Conservation (phyloP, 2,329 filamentous ascomycete genomes). For the Gnomoniopsis sp. region DNA sequence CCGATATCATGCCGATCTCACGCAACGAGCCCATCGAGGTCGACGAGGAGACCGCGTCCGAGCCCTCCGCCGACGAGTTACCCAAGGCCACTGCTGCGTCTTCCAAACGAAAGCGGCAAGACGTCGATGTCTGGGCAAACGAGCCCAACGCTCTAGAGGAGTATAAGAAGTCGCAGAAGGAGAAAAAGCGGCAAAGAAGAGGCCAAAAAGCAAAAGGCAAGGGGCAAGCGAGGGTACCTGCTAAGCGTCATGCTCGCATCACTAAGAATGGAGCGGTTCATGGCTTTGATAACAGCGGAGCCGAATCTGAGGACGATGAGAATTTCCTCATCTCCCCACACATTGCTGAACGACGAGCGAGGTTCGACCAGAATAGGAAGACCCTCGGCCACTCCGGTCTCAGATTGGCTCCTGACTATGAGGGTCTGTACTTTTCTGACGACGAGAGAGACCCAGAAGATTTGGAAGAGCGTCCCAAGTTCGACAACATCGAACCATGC, state of each 20-base stretch:
- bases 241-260: not conserved
- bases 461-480: slow-evolving; percentile 54
- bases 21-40: not conserved
- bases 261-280: slow-evolving; percentile 6
- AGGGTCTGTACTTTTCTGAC: slow-evolving; percentile 73
- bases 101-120: slow-evolving; percentile 9
- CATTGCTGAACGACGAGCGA: slow-evolving; percentile 61
- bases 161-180: slow-evolving; percentile 36
- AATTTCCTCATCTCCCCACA: slow-evolving; percentile 65
- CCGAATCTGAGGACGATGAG: slow-evolving; percentile 24
- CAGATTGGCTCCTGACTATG: slow-evolving; percentile 73
- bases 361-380: slow-evolving; percentile 63
- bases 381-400: slow-evolving; percentile 65
- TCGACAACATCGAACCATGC: slow-evolving; percentile 62
- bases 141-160: slow-evolving; percentile 60
- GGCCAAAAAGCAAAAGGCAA: slow-evolving; percentile 36
- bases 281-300: slow-evolving; percentile 4
- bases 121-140: slow-evolving; percentile 30
- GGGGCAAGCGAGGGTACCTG: slow-evolving; percentile 18
- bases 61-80: slow-evolving; percentile 8
- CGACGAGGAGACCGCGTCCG: slow-evolving; percentile 22
- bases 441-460: slow-evolving; percentile 55
- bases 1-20: slow-evolving; percentile 43
- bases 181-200: slow-evolving; percentile 45
- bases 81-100: not conserved